These are phyloP conservation scores for Ramicandelaber brevisporus DNA, from an alignment of 192 early-diverging fungal genomes.

Conservation along the genomic window DNA sequence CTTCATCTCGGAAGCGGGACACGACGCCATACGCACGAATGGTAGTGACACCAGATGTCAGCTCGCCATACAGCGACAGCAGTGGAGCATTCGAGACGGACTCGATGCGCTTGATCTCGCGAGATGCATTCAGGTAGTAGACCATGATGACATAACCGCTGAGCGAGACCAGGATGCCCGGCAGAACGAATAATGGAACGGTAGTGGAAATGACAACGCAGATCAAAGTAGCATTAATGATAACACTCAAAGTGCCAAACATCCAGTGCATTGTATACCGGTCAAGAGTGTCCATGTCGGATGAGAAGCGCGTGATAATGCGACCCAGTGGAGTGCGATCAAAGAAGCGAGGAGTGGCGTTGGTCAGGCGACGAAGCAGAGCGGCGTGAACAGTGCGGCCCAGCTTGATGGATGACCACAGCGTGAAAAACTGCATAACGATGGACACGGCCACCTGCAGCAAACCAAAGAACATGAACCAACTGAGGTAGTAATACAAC, in stretches of 20 bases:
- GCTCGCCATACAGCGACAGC: slow-evolving; percentile 51
- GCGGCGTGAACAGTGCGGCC: slow-evolving; percentile 31
- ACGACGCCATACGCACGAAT: slow-evolving; percentile 61
- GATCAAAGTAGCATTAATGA: slow-evolving; percentile 22
- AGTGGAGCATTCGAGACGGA: slow-evolving; percentile 38
- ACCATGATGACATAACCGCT: slow-evolving; percentile 30
- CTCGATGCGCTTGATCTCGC: slow-evolving; percentile 66
- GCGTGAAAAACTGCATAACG: too few species aligned
- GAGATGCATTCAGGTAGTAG: slow-evolving; percentile 40
- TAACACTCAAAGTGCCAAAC: slow-evolving; percentile 19
- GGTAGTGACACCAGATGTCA: slow-evolving; percentile 31
- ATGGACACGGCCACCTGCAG: too few species aligned
- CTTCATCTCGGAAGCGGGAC: too few species aligned
- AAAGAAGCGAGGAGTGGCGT: slow-evolving; percentile 57
- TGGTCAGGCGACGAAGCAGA: slow-evolving; percentile 24
- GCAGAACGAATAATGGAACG: slow-evolving; percentile 48
- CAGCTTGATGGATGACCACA: too few species aligned
- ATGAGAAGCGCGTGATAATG: slow-evolving; percentile 60
- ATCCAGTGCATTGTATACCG: slow-evolving; percentile 25
- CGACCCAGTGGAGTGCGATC: slow-evolving; percentile 59
- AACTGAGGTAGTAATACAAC: too few species aligned
- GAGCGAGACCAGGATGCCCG: slow-evolving; percentile 26
- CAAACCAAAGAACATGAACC: too few species aligned
- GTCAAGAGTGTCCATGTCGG: slow-evolving; percentile 61
- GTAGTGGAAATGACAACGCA: slow-evolving; percentile 26